Percentiles rank a stretch among this genome's conserved stretches.
Evolutionary conservation across 306 rosid genomes (phyloP).

Genomic region (Psophocarpus tetragonolobus): DNA sequence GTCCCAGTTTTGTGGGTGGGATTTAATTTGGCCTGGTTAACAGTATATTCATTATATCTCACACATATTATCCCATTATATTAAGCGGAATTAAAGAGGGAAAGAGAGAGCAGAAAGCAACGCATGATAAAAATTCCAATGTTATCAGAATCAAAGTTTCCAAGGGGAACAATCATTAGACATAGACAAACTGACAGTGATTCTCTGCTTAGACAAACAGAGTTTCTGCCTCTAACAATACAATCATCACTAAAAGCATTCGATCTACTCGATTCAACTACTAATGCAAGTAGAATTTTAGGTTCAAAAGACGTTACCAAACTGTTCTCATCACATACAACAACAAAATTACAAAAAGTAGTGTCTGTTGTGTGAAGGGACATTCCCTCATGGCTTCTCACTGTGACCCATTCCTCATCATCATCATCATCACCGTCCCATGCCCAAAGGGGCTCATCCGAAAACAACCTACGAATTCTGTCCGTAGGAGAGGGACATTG

Average conservation of each 20-base stretch:
- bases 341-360: not conserved
- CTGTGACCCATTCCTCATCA: slow-evolving; percentile 62
- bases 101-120: not conserved
- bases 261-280: slow-evolving; percentile 22
- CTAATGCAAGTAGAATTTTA: not conserved
- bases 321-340: not conserved
- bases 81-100: not conserved
- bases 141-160: slow-evolving; percentile 23
- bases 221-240: not conserved
- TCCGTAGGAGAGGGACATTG: slow-evolving; percentile 27
- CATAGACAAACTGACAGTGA: slow-evolving; percentile 16
- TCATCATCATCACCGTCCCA: slow-evolving; percentile 2
- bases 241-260: slow-evolving; percentile 17
- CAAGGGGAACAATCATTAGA: not conserved
- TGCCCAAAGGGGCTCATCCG: slow-evolving; percentile 46
- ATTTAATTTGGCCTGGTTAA: not conserved
- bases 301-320: slow-evolving; percentile 23
- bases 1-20: not conserved
- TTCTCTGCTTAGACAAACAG: not conserved
- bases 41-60: not conserved
- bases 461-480: slow-evolving; percentile 54
- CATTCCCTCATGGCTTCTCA: slow-evolving; percentile 50
- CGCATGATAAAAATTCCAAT: slow-evolving; percentile 18
- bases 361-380: slow-evolving; percentile 5
- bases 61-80: not conserved